A percentile compares a stretch with the other conserved stretches of the same genome.
Evolutionary conservation across 2,329 filamentous ascomycete genomes (phyloP).

Genomic region (Fusarium nematophilum): DNA sequence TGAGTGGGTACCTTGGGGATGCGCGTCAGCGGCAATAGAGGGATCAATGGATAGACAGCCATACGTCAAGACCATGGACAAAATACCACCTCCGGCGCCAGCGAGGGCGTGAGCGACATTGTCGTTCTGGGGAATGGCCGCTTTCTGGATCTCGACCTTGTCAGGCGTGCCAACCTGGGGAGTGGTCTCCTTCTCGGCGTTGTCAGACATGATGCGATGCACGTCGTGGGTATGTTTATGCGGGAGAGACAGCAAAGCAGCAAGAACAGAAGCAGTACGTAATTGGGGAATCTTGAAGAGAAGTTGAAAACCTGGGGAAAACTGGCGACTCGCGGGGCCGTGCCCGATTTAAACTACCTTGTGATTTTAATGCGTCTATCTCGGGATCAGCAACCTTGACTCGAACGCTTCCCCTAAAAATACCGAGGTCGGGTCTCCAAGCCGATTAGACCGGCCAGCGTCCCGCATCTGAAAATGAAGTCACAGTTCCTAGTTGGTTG

Average conservation of each 20-base stretch:
- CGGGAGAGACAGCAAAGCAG: conserved; percentile 6
- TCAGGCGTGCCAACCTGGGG: conserved; percentile 33
- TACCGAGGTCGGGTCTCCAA: conserved; percentile 38
- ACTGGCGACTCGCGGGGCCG: conserved; percentile 26
- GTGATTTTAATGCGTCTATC: conserved; percentile 15
- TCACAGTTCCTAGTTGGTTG: conserved; percentile 30
- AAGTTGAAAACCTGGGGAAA: conserved; percentile 30
- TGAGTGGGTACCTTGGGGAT: conserved; percentile 82
- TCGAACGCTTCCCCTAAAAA: conserved; percentile 23
- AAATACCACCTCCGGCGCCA: conserved; percentile 90
- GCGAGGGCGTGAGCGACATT: conserved; percentile 96
- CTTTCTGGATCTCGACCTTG: conserved; percentile 57
- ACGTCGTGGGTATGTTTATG: conserved; percentile 14
- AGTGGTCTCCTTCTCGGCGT: conserved; percentile 34
- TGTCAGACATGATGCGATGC: conserved; percentile 34
- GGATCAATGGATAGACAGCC: conserved; percentile 34
- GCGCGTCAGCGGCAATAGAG: conserved; percentile 22
- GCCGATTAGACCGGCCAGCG: conserved; percentile 33
- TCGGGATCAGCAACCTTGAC: conserved; percentile 31
- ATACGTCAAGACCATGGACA: conserved; percentile 96
- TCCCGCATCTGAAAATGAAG: conserved; percentile 44
- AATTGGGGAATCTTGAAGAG: conserved; percentile 15
- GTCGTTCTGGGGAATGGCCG: conserved; percentile 85
- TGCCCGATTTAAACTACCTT: conserved; percentile 30
- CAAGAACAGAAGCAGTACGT: not conserved